Base-by-base conservation (phyloP, 768 basidiomycete species). In the Russula griseocarnosa region DNA sequence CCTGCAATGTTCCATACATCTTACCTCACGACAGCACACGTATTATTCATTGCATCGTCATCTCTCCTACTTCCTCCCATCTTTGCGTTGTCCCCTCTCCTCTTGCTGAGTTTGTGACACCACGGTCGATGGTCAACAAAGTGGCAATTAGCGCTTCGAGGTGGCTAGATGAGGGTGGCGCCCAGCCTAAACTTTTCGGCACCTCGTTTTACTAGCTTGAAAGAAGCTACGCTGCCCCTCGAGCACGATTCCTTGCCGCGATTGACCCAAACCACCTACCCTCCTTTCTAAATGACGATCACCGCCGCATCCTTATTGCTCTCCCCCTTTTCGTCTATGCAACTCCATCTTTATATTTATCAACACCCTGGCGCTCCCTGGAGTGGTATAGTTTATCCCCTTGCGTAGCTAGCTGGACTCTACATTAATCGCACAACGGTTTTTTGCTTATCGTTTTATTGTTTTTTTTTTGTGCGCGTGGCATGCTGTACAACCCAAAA, bases 1-100 rank as follows among this genome's bases (percentile, higher is more conserved):
- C 64, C 34, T 52, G 64, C 64, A 65, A 65, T 61, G 64, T 61
- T 42, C 42, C 49, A 65, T 61, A 53, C 28, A 61, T 65, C 64
- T 57, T 57, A 36, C 34, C 59, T 56, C 64, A 65, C 53, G 58
- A 61, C 49, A 52, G 22, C 63, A 65, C 63, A 65, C 64, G 56
- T 42, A 55, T 65, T 57, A 61, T 61, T 52, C 64, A 56, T 65
- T 60, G 55, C 64, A 65, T 65, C 64, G 24, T 38, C 50, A 51
- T 60, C 34, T 61, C 46, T 47, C 34, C 38, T 34, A 18, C 36
- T 42, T 16, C 24, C 22, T 24, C 62, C 3, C 14, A 0, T 9
- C 57, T 52, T 60, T 60, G 52, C 20, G 40, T 16, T 5, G 20
- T 44, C 44, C 52, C 13, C 38, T 40, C 38, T 40, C 16, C 14